Percentiles rank a stretch among this genome's conserved stretches.
phyloP scores from a whole-genome alignment of 305 asterid genomes.

The Plantago coronopus region DNA sequence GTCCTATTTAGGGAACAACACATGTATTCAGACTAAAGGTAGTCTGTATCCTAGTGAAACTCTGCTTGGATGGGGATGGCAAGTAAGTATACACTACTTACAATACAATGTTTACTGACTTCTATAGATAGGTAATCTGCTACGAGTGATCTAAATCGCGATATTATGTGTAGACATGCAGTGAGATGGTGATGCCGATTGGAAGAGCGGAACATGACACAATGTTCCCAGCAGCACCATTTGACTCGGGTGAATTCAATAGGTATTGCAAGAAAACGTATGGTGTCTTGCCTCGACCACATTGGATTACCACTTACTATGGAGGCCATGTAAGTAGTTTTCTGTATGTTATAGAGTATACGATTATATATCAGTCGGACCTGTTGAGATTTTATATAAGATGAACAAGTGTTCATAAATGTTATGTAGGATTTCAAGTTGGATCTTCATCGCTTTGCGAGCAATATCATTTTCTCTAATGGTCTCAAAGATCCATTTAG shows the following conservation, averaged over 20 bases:
- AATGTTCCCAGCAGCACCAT: slow-evolving; percentile 48
- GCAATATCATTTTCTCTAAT: no score
- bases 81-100: no score
- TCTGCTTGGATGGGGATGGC: slow-evolving; percentile 49
- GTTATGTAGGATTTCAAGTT: no score
- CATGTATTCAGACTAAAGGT: slow-evolving; percentile 29
- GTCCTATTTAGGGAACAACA: slow-evolving; percentile 14
- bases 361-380: no score
- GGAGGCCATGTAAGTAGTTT: slow-evolving; percentile 65
- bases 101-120: no score
- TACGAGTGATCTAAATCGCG: slow-evolving; percentile 8
- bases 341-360: no score
- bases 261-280: slow-evolving; percentile 21
- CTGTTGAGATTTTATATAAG: no score
- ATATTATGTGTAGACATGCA: slow-evolving; percentile 33
- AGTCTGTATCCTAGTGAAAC: slow-evolving; percentile 19
- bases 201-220: slow-evolving; percentile 45
- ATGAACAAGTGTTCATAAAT: no score
- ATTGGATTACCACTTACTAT: slow-evolving; percentile 58
- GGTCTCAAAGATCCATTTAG: no score
- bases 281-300: slow-evolving; percentile 61
- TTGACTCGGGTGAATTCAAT: slow-evolving; percentile 21
- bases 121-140: no score
- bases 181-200: slow-evolving; percentile 63
- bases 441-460: no score